phyloP scores from a whole-genome alignment of 331 rosid genomes.

The Ulmus americana region DNA sequence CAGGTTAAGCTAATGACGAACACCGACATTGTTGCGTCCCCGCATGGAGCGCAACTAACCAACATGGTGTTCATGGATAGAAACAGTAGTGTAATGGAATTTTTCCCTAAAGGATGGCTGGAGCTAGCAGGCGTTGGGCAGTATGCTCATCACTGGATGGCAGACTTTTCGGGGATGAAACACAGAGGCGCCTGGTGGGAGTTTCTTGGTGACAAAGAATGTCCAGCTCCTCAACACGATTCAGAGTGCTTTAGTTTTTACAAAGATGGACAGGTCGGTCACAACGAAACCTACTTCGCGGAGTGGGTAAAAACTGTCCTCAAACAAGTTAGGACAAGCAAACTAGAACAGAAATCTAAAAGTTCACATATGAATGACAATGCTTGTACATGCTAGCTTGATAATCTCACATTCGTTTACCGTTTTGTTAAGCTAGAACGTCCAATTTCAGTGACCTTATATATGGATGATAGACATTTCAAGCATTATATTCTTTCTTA shows the following conservation, averaged over 20 bases:
- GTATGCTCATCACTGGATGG: constrained; percentile 31
- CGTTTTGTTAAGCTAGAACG: background rate
- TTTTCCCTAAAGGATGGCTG: constrained; percentile 34
- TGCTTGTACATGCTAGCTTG: constrained; percentile 14
- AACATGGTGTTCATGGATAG: constrained; percentile 33
- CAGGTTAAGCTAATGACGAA: constrained; percentile 28
- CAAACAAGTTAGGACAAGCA: constrained; percentile 6
- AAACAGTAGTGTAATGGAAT: constrained; percentile 31
- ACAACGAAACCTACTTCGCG: constrained; percentile 29
- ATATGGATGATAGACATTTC: background rate
- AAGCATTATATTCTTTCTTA: too few relatives aligned
- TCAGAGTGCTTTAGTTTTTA: constrained; percentile 21
- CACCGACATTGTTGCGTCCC: constrained; percentile 30
- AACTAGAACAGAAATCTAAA: constrained; percentile 8
- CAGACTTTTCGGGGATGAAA: constrained; percentile 28
- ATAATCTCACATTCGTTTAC: background rate
- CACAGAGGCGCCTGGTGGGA: constrained; percentile 30
- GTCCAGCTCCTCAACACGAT: constrained; percentile 17
- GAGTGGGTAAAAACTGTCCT: constrained; percentile 25
- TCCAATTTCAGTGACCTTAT: background rate
- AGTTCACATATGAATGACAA: background rate
- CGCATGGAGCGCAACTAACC: constrained; percentile 33
- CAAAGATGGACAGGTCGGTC: constrained; percentile 26
- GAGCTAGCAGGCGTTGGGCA: constrained; percentile 32
- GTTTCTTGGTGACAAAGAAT: constrained; percentile 14